Evolutionary conservation across 805 yeast species (phyloP).

Genomic region (Suhomyces sp.): DNA sequence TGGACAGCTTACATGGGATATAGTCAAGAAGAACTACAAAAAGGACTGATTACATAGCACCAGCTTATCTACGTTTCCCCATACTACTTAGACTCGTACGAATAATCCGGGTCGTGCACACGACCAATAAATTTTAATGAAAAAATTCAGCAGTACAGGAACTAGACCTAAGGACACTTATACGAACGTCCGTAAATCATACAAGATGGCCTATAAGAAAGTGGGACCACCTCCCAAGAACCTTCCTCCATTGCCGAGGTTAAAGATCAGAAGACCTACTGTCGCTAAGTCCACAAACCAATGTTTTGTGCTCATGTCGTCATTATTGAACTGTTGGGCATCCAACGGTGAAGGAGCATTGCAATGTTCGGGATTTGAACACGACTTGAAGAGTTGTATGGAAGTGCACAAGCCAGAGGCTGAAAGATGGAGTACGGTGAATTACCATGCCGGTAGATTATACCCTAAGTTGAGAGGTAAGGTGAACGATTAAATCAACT

Average conservation of each 20-base stretch:
- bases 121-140: slow-evolving; percentile 3
- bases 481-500: slow-evolving; percentile 31
- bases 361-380: slow-evolving; percentile 63
- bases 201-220: slow-evolving; percentile 44
- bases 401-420: slow-evolving; percentile 41
- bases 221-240: slow-evolving; percentile 40
- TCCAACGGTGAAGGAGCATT: slow-evolving; percentile 83
- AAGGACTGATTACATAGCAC: too few relatives aligned
- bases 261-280: slow-evolving; percentile 66
- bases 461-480: slow-evolving; percentile 54
- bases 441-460: slow-evolving; percentile 57
- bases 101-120: slow-evolving; percentile 11
- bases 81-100: too few relatives aligned
- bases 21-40: too few relatives aligned
- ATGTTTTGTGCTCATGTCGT: slow-evolving; percentile 80
- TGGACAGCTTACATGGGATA: too few relatives aligned
- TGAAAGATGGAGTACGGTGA: slow-evolving; percentile 45
- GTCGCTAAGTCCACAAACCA: slow-evolving; percentile 60
- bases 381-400: slow-evolving; percentile 76
- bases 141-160: slow-evolving; percentile 4
- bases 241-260: slow-evolving; percentile 70
- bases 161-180: not conserved
- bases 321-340: slow-evolving; percentile 92
- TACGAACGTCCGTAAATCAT: not conserved
- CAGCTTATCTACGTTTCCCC: too few relatives aligned